Percentiles rank a stretch among this genome's conserved stretches.
Conservation (phyloP, 495 filamentous ascomycete genomes). For the Penicillium silybi region DNA sequence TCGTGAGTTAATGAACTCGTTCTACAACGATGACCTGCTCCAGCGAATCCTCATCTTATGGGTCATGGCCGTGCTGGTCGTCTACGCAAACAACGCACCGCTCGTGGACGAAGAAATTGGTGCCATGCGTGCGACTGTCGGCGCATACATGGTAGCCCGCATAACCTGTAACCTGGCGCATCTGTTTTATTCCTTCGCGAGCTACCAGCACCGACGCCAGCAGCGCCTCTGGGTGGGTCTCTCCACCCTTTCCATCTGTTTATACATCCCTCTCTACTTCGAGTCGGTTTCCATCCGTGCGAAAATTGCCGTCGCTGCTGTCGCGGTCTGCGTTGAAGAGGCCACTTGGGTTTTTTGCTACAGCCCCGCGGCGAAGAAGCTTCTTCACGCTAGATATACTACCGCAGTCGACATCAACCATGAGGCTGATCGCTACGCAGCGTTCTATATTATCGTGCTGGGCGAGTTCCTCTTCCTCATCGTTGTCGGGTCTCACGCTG, state of each 20-base stretch:
- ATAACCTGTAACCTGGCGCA: conserved; percentile 25
- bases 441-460: conserved; percentile 49
- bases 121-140: conserved; percentile 39
- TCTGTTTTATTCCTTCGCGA: conserved; percentile 34
- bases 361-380: conserved; percentile 28
- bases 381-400: conserved; percentile 32
- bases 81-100: conserved; percentile 47
- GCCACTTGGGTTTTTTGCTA: conserved; percentile 31
- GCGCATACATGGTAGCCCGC: conserved; percentile 35
- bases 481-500: conserved; percentile 36
- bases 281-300: conserved; percentile 30
- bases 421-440: conserved; percentile 44
- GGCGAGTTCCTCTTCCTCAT: conserved; percentile 46
- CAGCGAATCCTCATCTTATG: conserved; percentile 46
- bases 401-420: conserved; percentile 44
- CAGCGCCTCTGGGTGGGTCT: conserved; percentile 31
- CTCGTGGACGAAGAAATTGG: conserved; percentile 38
- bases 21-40: conserved; percentile 47
- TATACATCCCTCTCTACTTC: conserved; percentile 39
- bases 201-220: conserved; percentile 36
- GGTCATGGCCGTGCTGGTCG: conserved; percentile 42
- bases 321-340: conserved; percentile 34
- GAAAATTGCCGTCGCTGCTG: conserved; percentile 38
- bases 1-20: conserved; percentile 46
- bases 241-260: conserved; percentile 26